phyloP scores from a whole-genome alignment of 768 basidiomycete species.

The Leccinum arenicola region DNA sequence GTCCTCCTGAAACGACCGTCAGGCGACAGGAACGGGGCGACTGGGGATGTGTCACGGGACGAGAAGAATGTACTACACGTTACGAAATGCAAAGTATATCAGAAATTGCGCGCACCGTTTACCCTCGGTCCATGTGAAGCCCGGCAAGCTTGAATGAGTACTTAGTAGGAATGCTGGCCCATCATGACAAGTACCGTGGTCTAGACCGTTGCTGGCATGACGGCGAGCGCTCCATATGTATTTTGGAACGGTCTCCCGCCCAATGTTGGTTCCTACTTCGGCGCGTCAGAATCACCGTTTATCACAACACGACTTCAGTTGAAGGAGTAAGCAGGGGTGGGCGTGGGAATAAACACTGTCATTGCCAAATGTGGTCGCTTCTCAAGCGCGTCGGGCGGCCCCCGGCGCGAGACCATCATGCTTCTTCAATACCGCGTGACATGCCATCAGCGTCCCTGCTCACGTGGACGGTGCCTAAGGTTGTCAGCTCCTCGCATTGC shows the following conservation, averaged over 20 bases:
- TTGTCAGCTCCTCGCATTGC: no score
- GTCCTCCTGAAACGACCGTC: not conserved
- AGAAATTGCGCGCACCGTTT: not conserved
- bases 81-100: not conserved
- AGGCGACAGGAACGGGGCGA: no score
- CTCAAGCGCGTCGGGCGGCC: no score
- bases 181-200: no score
- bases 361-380: no score
- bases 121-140: no score
- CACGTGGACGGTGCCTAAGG: no score
- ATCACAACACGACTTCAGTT: not conserved
- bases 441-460: no score
- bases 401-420: no score
- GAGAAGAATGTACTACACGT: not conserved
- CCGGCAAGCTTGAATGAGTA: not conserved
- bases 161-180: no score
- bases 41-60: not conserved
- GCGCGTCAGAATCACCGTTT: not conserved
- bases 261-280: not conserved
- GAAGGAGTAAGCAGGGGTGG: not conserved
- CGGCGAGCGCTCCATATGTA: not conserved
- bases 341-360: not conserved
- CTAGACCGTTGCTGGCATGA: not conserved
- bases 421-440: no score
- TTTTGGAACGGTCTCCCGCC: not conserved